phyloP scores from a whole-genome alignment of 1,284 basidiomycete species.

The Marasmius tenuissimus region DNA sequence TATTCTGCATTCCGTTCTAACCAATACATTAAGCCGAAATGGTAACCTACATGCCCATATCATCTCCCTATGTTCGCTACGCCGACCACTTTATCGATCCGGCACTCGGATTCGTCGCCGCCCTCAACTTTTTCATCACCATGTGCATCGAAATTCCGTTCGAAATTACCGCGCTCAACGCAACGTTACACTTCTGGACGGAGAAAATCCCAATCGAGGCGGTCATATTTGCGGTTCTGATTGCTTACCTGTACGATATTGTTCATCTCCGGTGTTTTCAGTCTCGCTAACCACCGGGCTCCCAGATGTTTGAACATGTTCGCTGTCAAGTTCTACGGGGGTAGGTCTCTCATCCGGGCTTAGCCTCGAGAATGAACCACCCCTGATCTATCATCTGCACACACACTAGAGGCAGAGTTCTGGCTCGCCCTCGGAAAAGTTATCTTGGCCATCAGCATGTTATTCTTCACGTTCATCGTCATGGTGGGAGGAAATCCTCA shows the following conservation, averaged over 20 bases:
- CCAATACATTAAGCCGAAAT: constrained; percentile 40
- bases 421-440: constrained; percentile 56
- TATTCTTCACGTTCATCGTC: constrained; percentile 58
- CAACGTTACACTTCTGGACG: constrained; percentile 49
- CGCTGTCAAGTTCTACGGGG: constrained; percentile 51
- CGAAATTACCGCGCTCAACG: constrained; percentile 45
- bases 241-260: constrained; percentile 36
- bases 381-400: neutral
- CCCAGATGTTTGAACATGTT: constrained; percentile 42
- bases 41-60: constrained; percentile 52
- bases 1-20: neutral
- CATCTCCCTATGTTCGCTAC: constrained; percentile 47
- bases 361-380: neutral
- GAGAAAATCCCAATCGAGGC: constrained; percentile 44
- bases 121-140: constrained; percentile 47
- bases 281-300: neutral
- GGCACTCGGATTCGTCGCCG: constrained; percentile 45
- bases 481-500: constrained; percentile 70
- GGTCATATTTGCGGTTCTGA: constrained; percentile 38
- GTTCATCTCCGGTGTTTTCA: neutral
- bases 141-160: constrained; percentile 44
- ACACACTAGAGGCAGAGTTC: constrained; percentile 54
- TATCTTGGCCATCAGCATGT: constrained; percentile 55
- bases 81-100: constrained; percentile 50
- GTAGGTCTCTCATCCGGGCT: constrained; percentile 21